These are phyloP conservation scores for Rhizophlyctis rosea DNA, from an alignment of 192 early-diverging fungal species.

Conservation along the genomic window DNA sequence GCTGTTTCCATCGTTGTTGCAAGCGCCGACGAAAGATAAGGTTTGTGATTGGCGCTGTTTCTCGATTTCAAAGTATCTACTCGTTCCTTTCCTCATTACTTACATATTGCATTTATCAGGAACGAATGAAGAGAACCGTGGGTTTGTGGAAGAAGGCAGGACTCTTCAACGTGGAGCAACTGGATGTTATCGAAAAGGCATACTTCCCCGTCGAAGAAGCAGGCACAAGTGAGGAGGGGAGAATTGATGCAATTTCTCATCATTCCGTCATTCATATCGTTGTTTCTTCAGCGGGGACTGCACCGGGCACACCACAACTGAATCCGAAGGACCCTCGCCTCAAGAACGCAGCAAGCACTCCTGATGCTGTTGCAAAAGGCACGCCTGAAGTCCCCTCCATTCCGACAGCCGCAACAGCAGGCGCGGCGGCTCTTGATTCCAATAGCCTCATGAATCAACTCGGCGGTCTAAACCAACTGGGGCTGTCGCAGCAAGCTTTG, in stretches of 20 bases:
- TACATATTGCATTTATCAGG: no score
- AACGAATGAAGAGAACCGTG: constrained; percentile 48
- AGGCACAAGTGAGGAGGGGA: no score
- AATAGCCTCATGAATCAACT: background rate
- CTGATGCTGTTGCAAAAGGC: no score
- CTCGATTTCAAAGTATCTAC: background rate
- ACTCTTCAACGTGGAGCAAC: constrained; percentile 32
- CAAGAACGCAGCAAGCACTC: no score
- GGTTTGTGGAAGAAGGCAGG: constrained; percentile 43
- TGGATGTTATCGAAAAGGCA: constrained; percentile 31
- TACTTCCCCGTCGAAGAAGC: constrained; percentile 35
- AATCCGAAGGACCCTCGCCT: no score
- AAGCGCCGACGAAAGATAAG: constrained; percentile 45
- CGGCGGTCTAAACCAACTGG: background rate
- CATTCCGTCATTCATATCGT: no score
- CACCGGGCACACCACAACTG: no score
- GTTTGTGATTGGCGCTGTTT: constrained; percentile 24
- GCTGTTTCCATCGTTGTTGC: constrained; percentile 38
- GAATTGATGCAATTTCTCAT: no score
- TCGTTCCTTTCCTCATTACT: background rate
- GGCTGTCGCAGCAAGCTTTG: background rate
- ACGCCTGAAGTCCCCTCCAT: no score
- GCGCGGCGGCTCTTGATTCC: background rate
- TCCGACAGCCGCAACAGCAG: no score
- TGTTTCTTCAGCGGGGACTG: no score